A percentile compares a stretch with the other conserved stretches of the same genome.
Evolutionary conservation across 768 basidiomycete species (phyloP).

Genomic region (Boletus insuetus): DNA sequence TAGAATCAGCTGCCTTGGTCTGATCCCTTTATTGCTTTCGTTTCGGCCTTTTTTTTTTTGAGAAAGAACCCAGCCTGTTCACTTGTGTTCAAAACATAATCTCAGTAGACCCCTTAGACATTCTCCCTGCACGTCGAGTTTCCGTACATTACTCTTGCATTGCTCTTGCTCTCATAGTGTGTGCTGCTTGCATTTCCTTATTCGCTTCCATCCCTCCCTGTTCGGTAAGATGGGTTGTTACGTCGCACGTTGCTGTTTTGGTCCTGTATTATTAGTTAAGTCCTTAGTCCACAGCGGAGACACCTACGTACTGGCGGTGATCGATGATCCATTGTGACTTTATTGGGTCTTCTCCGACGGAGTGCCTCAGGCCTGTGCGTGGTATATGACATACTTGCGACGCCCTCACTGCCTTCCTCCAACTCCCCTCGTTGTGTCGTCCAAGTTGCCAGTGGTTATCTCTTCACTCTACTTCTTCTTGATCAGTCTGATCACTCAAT

Average conservation of each 20-base stretch:
- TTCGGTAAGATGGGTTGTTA: not conserved
- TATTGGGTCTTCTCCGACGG: conserved; percentile 22
- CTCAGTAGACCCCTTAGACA: not conserved
- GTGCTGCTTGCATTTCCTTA: conserved; percentile 7
- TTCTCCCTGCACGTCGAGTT: not conserved
- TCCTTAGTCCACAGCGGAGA: not conserved
- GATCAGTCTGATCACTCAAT: conserved; percentile 6
- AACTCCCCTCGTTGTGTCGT: not conserved
- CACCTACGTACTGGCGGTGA: not conserved
- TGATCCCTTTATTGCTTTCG: conserved; percentile 28
- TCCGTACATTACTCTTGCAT: conserved; percentile 12
- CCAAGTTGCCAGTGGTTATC: not conserved
- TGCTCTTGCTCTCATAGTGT: not conserved
- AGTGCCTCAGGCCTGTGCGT: conserved; percentile 8
- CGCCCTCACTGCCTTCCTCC: not conserved
- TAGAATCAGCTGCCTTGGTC: conserved; percentile 69
- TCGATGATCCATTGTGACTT: conserved; percentile 5
- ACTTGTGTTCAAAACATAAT: conserved; percentile 5
- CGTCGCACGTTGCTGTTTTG: conserved; percentile 11
- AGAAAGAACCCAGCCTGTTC: not conserved
- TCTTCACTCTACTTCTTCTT: not conserved
- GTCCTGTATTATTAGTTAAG: conserved; percentile 3
- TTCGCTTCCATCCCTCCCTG: not conserved
- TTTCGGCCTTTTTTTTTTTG: not conserved
- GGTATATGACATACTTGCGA: conserved; percentile 1